Evolutionary conservation across 148 eudicot genomes (phyloP), one percentile per base, ranked within the genome.

Genomic region (Pharnaceum exiguum): DNA sequence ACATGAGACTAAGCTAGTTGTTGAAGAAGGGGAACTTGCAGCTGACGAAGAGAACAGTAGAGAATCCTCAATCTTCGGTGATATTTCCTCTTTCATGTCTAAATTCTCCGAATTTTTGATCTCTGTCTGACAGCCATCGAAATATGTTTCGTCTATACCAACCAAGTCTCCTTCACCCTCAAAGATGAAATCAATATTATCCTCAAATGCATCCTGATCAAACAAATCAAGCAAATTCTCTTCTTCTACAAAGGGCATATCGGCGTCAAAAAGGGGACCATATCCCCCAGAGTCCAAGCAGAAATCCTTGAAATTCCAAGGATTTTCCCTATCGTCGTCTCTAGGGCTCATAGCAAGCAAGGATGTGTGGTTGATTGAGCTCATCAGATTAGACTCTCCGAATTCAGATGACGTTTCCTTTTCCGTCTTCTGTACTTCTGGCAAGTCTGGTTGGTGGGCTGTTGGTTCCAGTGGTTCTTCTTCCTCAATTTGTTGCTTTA

Each of bases 261-360:
- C 75, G 0, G 89, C 78, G 36, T 77, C 63, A 12, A 77, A 73
- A 33, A 72, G 71, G 5, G 79, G 75, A 46, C 69, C 72, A 57
- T 66, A 77, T 3, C 57, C 65, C 0, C 56, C 69, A 0, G 56
- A 21, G 24, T 89, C 95, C 55, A 86, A 55, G 59, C 84, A 83
- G 55, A 86, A 75, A n/a, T n/a, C n/a, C n/a, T n/a, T n/a, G n/a
- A n/a, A n/a, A 78, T 60, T 59, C 96, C 97, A 90, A 3, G 86
- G 88, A 66, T 86, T 72, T 19, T 81, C 85, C n/a, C 47, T 57
- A 16, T 74, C 78, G 3, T 67, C 62, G 4, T 53, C 71, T 5
- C 65, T 51, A 5, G 25, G 23, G 38, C 68, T 71, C 76, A 69
- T 66, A 43, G 25, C 66, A 2, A 63, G 44, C 60, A 82, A 66